These are phyloP conservation scores for Alopecurus myosuroides DNA, from an alignment of 176 grass and related monocot species.

Conservation along the genomic window DNA sequence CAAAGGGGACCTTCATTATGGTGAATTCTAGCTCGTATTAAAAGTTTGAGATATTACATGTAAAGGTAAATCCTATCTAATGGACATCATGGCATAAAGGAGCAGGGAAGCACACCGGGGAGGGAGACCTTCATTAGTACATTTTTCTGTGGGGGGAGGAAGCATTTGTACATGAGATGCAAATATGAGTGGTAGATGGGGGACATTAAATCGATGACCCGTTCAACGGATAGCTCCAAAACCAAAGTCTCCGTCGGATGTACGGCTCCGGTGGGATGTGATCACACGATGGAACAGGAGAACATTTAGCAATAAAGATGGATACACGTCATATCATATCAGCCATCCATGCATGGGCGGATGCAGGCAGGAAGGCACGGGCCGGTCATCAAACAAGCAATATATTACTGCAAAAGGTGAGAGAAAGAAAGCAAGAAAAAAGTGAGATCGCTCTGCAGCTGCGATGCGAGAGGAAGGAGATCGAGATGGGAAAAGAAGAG, in stretches of 20 bases:
- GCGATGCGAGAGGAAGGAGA: background rate
- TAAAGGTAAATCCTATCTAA: background rate
- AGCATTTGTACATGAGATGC: background rate
- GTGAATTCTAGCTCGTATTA: background rate
- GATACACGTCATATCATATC: background rate
- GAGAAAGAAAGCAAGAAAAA: background rate
- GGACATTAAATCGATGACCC: background rate
- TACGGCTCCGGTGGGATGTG: constrained; percentile 31
- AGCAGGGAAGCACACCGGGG: background rate
- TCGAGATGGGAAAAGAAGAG: background rate
- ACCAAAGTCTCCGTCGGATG: constrained; percentile 30
- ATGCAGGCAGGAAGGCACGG: background rate
- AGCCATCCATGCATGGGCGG: background rate
- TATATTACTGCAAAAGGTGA: background rate
- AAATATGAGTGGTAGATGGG: background rate
- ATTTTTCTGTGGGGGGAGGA: background rate
- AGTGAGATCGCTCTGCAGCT: background rate
- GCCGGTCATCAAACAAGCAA: background rate
- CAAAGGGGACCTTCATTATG: background rate
- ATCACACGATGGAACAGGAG: constrained; percentile 37
- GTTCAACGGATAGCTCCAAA: constrained; percentile 33
- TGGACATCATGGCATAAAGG: background rate
- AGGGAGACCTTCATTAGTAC: background rate
- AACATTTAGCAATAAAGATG: constrained; percentile 17
- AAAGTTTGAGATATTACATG: background rate